These are phyloP conservation scores for Heliamphora exappendiculata DNA, from an alignment of 148 eudicot species.

Conservation along the genomic window DNA sequence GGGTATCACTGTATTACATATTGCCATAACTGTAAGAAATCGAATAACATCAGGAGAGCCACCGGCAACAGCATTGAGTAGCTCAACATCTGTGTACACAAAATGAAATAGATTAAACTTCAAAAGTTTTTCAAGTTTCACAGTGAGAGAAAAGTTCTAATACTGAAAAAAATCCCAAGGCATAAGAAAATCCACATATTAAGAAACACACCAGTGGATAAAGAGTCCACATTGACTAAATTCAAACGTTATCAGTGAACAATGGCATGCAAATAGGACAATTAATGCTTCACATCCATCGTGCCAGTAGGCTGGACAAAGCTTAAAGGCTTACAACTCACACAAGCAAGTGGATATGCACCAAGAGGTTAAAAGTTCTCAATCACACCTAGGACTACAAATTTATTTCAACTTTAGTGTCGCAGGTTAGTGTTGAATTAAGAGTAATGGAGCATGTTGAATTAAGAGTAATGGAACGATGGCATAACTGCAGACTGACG, in stretches of 20 bases:
- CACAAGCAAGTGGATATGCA: no score
- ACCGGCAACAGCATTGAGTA: conserved; percentile 61
- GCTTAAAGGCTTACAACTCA: no score
- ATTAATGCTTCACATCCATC: not conserved
- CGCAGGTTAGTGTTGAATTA: no score
- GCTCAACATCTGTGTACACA: conserved; percentile 52
- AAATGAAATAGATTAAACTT: conserved; percentile 14
- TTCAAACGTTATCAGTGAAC: not conserved
- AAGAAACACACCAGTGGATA: not conserved
- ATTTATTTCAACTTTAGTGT: no score
- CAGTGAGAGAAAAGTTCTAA: no score
- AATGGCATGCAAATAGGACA: not conserved
- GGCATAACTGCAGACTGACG: no score
- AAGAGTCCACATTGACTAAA: no score
- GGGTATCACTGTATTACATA: conserved; percentile 89
- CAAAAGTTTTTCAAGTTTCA: not conserved
- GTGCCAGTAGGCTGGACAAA: not conserved
- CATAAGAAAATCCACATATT: not conserved
- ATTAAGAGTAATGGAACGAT: no score
- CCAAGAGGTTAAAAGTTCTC: no score
- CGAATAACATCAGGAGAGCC: conserved; percentile 62
- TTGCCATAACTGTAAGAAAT: conserved; percentile 82
- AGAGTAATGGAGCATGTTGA: no score
- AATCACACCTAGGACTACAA: no score
- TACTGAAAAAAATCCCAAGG: no score